Conservation (phyloP, 352 stramenopile genomes). For the Phytophthora pinifolia region DNA sequence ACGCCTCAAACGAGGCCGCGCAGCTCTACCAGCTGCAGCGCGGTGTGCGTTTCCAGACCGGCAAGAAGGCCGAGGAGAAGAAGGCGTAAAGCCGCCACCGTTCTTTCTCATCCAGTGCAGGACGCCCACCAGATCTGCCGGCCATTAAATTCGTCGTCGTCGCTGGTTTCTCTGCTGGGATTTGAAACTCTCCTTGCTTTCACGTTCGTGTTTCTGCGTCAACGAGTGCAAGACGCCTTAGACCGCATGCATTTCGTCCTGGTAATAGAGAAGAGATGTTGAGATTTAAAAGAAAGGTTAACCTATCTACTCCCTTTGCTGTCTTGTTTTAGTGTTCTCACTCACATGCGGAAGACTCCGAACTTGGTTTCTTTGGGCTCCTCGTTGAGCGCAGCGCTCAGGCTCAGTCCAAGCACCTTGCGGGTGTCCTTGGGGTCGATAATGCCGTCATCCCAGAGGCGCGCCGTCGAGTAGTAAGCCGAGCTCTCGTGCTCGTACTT, state of each 20-base stretch:
- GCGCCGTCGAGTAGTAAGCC: conserved; percentile 94
- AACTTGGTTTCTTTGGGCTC: conserved; percentile 89
- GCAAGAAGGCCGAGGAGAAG: conserved; percentile 39
- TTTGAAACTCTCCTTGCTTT: conserved; percentile 8
- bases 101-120: conserved; percentile 13
- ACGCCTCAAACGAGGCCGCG: conserved; percentile 80
- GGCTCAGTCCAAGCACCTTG: conserved; percentile 79
- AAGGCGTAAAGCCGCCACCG: conserved; percentile 20
- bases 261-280: conserved; percentile 27
- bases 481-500: conserved; percentile 96
- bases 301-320: conserved; percentile 1
- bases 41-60: conserved; percentile 39
- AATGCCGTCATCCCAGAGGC: conserved; percentile 98
- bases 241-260: conserved; percentile 20
- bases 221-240: conserved; percentile 11
- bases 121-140: conserved; percentile 7
- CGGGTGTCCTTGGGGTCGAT: conserved; percentile 96
- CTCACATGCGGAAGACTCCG: conserved; percentile 96
- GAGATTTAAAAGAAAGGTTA: conserved; percentile 15
- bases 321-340: conserved; percentile 4
- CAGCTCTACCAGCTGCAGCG: conserved; percentile 85
- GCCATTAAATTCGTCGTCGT: conserved; percentile 14
- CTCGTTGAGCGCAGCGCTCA: conserved; percentile 76
- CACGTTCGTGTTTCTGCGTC: conserved; percentile 20
- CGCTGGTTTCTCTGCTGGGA: conserved; percentile 9